phyloP scores from a whole-genome alignment of 2,329 filamentous ascomycete genomes.

The Fusarium sp. region DNA sequence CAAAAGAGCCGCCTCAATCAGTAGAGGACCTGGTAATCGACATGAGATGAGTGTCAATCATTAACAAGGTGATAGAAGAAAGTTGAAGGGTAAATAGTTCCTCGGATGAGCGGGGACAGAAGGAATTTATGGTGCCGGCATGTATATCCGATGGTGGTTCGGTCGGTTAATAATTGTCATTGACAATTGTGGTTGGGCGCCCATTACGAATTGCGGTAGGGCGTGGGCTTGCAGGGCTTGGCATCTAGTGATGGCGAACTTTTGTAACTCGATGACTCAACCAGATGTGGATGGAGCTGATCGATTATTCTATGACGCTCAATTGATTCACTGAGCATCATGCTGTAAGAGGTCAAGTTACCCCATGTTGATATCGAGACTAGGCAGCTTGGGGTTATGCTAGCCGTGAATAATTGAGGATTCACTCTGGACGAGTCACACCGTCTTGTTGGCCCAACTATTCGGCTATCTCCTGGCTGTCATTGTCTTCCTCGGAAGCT shows the following conservation, averaged over 20 bases:
- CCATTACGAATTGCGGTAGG: slow-evolving; percentile 15
- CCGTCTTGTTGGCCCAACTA: not conserved
- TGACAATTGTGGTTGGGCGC: slow-evolving; percentile 17
- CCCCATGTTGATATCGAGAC: not conserved
- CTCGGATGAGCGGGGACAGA: not conserved
- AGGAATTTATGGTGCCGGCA: slow-evolving; percentile 33
- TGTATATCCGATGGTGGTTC: slow-evolving; percentile 10
- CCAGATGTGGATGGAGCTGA: not conserved
- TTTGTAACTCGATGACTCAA: slow-evolving; percentile 17
- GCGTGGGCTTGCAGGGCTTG: slow-evolving; percentile 22
- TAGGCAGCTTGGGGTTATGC: slow-evolving; percentile 9
- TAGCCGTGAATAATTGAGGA: slow-evolving; percentile 29
- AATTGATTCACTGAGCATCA: slow-evolving; percentile 3
- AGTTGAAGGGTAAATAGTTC: not conserved
- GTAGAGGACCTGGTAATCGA: not conserved
- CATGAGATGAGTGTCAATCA: not conserved
- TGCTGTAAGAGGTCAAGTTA: not conserved
- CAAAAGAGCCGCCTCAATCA: slow-evolving; percentile 8
- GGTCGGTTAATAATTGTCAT: slow-evolving; percentile 26
- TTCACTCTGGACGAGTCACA: not conserved
- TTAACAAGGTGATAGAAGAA: not conserved
- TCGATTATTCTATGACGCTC: slow-evolving; percentile 12
- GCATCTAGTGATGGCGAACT: slow-evolving; percentile 5
- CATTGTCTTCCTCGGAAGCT: not conserved
- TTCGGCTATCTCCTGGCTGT: not conserved